Percentiles rank a stretch among this genome's conserved stretches.
These are phyloP conservation scores for Candida silvatica DNA, from an alignment of 805 yeast genomes.

Conservation along the genomic window DNA sequence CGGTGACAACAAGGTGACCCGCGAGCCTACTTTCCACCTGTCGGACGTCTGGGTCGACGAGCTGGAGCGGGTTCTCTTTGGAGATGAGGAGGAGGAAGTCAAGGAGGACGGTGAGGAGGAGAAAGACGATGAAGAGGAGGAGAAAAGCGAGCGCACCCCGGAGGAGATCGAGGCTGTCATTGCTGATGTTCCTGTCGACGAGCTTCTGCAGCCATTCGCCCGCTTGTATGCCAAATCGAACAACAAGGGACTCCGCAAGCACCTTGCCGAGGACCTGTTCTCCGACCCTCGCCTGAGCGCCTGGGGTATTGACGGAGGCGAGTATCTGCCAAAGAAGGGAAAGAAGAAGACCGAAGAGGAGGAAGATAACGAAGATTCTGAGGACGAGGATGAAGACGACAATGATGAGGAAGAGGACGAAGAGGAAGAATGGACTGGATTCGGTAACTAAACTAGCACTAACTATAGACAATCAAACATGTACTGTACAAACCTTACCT, in stretches of 20 bases:
- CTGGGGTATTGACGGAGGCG: constrained; percentile 37
- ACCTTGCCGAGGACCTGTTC: constrained; percentile 58
- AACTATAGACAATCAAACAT: not conserved
- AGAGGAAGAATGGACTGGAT: constrained; percentile 15
- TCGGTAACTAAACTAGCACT: constrained; percentile 12
- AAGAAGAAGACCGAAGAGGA: not conserved
- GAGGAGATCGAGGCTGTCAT: constrained; percentile 6
- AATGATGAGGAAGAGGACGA: constrained; percentile 11
- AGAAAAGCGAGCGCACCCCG: no score
- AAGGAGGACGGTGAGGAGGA: constrained; percentile 33
- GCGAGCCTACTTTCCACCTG: constrained; percentile 77
- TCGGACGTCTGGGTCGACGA: constrained; percentile 83
- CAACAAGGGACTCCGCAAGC: constrained; percentile 61
- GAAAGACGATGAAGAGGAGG: constrained; percentile 23
- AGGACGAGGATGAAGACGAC: constrained; percentile 22
- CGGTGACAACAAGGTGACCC: constrained; percentile 52
- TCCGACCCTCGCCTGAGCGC: constrained; percentile 50
- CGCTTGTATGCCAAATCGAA: constrained; percentile 31
- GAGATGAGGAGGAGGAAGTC: constrained; percentile 31
- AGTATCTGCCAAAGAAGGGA: not conserved
- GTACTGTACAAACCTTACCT: no score
- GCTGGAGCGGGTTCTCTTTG: constrained; percentile 56
- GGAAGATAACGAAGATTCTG: constrained; percentile 10
- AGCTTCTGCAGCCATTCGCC: constrained; percentile 53
- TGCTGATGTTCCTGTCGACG: constrained; percentile 39